phyloP scores from a whole-genome alignment of 1,139 yeast species.

The Wickerhamomyces sp. region DNA sequence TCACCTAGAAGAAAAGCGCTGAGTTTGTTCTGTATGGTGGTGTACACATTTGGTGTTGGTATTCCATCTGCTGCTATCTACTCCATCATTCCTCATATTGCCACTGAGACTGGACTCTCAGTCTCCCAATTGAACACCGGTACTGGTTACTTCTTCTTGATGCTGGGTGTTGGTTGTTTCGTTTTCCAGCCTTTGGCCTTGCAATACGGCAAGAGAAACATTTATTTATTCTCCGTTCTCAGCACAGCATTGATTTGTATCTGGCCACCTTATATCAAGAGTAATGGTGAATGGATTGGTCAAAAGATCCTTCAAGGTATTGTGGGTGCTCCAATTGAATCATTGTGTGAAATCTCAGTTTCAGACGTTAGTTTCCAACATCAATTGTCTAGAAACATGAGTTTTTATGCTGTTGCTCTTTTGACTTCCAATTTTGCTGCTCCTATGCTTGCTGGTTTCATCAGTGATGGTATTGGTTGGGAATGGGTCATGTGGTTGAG shows the following conservation, averaged over 20 bases:
- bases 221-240: conserved; percentile 31
- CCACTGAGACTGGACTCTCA: conserved; percentile 35
- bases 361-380: conserved; percentile 48
- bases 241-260: conserved; percentile 34
- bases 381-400: conserved; percentile 45
- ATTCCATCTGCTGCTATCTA: conserved; percentile 43
- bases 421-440: conserved; percentile 36
- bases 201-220: conserved; percentile 50
- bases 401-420: conserved; percentile 37
- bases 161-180: conserved; percentile 43
- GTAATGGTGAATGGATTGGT: conserved; percentile 34
- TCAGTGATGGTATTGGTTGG: conserved; percentile 43
- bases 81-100: conserved; percentile 38
- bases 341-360: conserved; percentile 46
- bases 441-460: conserved; percentile 46
- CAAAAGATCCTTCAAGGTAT: conserved; percentile 40
- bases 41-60: conserved; percentile 41
- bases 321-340: conserved; percentile 50
- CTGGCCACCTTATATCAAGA: conserved; percentile 39
- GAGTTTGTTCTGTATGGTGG: conserved; percentile 33
- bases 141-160: conserved; percentile 44
- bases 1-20: conserved; percentile 31
- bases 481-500: conserved; percentile 39
- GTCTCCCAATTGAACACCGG: conserved; percentile 42
- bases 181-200: conserved; percentile 47